phyloP scores from a whole-genome alignment of 768 basidiomycete species.

The Phanerochaete carnosa region DNA sequence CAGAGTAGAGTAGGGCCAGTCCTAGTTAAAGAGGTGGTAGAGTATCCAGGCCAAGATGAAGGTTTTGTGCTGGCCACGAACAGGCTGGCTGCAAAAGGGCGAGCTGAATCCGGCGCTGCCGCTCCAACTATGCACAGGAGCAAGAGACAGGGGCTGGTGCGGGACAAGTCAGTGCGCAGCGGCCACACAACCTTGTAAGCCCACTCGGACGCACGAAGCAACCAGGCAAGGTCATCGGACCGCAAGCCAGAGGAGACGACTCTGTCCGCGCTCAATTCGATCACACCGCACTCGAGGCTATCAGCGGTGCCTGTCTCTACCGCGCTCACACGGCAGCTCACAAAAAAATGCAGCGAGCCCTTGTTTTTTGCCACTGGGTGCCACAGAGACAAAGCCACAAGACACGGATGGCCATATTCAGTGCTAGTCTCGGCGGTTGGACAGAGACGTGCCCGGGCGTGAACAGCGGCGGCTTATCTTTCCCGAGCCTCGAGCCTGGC shows the following conservation, averaged over 20 bases:
- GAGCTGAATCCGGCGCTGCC: slow-evolving; percentile 12
- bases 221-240: slow-evolving; percentile 11
- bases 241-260: slow-evolving; percentile 3
- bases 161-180: slow-evolving; percentile 6
- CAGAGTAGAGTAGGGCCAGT: slow-evolving; percentile 9
- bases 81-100: slow-evolving; percentile 7
- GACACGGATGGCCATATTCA: background rate
- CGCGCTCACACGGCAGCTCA: background rate
- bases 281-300: slow-evolving; percentile 10
- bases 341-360: background rate
- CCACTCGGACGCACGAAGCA: slow-evolving; percentile 7
- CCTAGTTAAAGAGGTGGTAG: slow-evolving; percentile 16
- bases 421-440: background rate
- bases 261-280: slow-evolving; percentile 9
- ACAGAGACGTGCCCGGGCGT: background rate
- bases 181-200: slow-evolving; percentile 11
- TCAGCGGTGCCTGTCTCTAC: background rate
- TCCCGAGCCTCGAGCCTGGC: background rate
- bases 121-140: slow-evolving; percentile 9
- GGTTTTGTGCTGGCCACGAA: slow-evolving; percentile 13
- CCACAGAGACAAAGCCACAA: background rate
- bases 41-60: slow-evolving; percentile 5
- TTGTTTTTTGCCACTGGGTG: background rate
- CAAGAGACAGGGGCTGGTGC: slow-evolving; percentile 12
- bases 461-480: background rate